Percentiles rank a stretch among this genome's conserved stretches.
These are phyloP conservation scores for Pythium phragmiticola DNA, from an alignment of 352 stramenopile species.

Conservation along the genomic window DNA sequence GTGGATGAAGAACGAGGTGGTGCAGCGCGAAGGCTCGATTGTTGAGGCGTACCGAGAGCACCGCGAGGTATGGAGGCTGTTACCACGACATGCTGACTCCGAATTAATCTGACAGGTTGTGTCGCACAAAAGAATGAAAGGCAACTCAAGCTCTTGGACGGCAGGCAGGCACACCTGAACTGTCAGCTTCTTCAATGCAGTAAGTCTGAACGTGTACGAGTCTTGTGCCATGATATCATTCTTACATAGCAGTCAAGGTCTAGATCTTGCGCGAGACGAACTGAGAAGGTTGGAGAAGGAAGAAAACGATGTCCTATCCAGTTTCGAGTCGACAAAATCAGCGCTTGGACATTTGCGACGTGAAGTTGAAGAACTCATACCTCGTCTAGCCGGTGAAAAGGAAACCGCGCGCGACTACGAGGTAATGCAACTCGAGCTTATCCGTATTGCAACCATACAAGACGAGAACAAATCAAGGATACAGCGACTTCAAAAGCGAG, in stretches of 20 bases:
- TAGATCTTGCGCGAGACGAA: neutral
- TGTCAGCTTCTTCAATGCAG: constrained; percentile 1
- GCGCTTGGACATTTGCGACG: neutral
- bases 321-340: constrained; percentile 5
- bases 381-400: neutral
- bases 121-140: constrained; percentile 4
- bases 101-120: neutral
- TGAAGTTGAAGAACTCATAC: neutral
- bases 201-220: neutral
- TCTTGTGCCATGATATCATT: neutral
- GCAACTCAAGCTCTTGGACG: neutral
- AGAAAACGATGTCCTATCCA: neutral
- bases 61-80: constrained; percentile 11
- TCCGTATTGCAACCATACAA: constrained; percentile 8
- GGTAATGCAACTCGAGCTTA: constrained; percentile 15
- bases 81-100: neutral
- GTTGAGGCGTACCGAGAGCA: constrained; percentile 10
- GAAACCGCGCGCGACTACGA: constrained; percentile 4
- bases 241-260: neutral
- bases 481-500: neutral
- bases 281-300: neutral
- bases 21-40: constrained; percentile 7
- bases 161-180: neutral
- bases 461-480: constrained; percentile 11
- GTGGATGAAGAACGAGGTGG: constrained; percentile 13